Conservation (phyloP, 2,329 filamentous ascomycete genomes). For the Cladosporium sp. region DNA sequence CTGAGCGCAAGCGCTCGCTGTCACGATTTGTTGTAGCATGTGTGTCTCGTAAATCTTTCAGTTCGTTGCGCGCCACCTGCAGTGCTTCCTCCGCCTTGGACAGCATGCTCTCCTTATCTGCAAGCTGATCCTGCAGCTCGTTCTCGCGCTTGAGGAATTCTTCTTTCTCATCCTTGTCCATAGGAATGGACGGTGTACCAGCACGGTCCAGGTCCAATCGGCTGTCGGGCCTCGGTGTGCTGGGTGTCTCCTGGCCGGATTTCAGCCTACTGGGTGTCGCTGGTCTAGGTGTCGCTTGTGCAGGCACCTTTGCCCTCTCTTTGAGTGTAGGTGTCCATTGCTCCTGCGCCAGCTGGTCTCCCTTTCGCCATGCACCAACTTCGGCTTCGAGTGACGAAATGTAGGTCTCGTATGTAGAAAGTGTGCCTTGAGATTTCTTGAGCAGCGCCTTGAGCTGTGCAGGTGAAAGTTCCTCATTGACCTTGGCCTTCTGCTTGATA, state of each 20-base stretch:
- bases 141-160: constrained; percentile 95
- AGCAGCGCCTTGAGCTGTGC: constrained; percentile 90
- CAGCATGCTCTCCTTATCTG: constrained; percentile 85
- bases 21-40: constrained; percentile 81
- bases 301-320: constrained; percentile 43
- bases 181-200: constrained; percentile 79
- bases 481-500: constrained; percentile 99
- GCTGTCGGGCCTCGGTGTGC: constrained; percentile 59
- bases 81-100: constrained; percentile 77
- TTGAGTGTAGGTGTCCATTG: constrained; percentile 73
- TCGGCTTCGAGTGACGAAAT: constrained; percentile 81
- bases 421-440: constrained; percentile 87
- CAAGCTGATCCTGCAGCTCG: constrained; percentile 92
- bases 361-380: constrained; percentile 81
- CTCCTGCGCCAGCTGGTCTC: constrained; percentile 85
- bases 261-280: constrained; percentile 62
- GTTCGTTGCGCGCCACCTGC: constrained; percentile 81
- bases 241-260: constrained; percentile 49
- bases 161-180: constrained; percentile 96
- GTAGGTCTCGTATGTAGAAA: constrained; percentile 85
- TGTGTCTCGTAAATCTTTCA: constrained; percentile 81
- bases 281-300: constrained; percentile 51
- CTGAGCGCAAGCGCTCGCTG: constrained; percentile 81
- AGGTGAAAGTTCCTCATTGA: constrained; percentile 96
- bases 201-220: constrained; percentile 72